phyloP scores from a whole-genome alignment of 1,284 basidiomycete species.

The Puccinia brachypodii region DNA sequence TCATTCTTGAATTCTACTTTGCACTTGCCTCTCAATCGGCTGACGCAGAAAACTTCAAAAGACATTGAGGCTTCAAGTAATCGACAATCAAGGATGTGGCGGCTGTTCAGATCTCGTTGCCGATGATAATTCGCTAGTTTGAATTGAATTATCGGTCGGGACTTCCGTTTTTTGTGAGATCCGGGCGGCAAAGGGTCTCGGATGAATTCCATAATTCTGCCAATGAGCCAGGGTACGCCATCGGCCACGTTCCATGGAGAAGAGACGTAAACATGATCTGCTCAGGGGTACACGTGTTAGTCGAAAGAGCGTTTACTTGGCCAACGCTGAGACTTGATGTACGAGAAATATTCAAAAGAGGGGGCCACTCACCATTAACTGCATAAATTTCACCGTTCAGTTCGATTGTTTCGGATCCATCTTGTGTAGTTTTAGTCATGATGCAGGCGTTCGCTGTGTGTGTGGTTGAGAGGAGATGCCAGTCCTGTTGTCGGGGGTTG shows the following conservation, averaged over 20 bases:
- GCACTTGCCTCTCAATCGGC: constrained; percentile 48
- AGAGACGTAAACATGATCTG: constrained; percentile 48
- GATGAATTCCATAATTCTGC: constrained; percentile 48
- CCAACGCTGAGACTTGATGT: not conserved
- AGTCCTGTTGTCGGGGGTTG: not conserved
- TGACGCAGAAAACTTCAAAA: constrained; percentile 45
- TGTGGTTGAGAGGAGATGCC: not conserved
- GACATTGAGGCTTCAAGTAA: constrained; percentile 47
- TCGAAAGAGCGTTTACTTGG: not conserved
- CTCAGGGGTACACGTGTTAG: not conserved
- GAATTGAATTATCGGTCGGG: constrained; percentile 31
- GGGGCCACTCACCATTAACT: constrained; percentile 37
- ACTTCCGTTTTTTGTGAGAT: constrained; percentile 29
- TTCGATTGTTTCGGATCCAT: constrained; percentile 31
- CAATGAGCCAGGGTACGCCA: constrained; percentile 48
- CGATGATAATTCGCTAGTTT: constrained; percentile 47
- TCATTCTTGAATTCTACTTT: constrained; percentile 39
- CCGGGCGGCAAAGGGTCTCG: constrained; percentile 17
- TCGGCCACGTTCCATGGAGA: constrained; percentile 45
- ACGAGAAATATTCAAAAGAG: not conserved
- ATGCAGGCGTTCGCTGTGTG: not conserved
- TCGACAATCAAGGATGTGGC: constrained; percentile 47
- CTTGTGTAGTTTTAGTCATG: constrained; percentile 31
- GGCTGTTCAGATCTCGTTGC: constrained; percentile 44
- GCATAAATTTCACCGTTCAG: constrained; percentile 36